Base-by-base conservation (phyloP, 73 alveolate genomes). In the Loxodes magnus region DNA sequence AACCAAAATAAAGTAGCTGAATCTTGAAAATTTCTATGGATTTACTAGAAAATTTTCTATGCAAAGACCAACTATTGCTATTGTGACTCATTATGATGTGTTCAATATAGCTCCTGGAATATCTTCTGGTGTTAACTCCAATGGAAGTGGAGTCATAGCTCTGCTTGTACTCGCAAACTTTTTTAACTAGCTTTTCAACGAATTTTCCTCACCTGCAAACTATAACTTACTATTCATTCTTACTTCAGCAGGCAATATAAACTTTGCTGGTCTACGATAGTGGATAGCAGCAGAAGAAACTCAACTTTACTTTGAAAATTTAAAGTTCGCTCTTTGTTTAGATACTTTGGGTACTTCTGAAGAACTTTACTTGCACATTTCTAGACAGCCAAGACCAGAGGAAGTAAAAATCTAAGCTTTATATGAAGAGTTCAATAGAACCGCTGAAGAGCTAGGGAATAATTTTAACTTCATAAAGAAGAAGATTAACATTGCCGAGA, bases 121-220 rank as follows among this genome's bases (percentile, higher is more conserved):
- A 9, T 65, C 88, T 4, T 54, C 55, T 27, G 88, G 88, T 4
- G 43, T 64, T 21, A 56, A 74, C 58, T 39, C 76, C n/a, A 74
- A 74, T 68, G 88, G 88, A 34, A 74, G 88, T 56, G 88, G 88
- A 14, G 58, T 74, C 23, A 57, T 67, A n/a, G 56, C 65, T 2
- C 35, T 67, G 59, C 43, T 74, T 43, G 88, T 66, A 56, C 69
- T 74, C 31, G 67, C 61, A 19, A 74, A 70, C 52, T 53, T 46
- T 21, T 33, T 74, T 33, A 58, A 67, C 12, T 66, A 74, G 67
- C 29, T 67, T 24, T 64, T 59, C 58, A 24, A 28, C 49, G 17
- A 41, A n/a, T n/a, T n/a, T n/a, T n/a, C n/a, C 9, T 35, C 33
- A 2, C 67, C 61, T 9, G 56, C 75, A 19, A 60, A 57, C 42